phyloP scores from a whole-genome alignment of 768 basidiomycete genomes.

The Termitomyces sp. region DNA sequence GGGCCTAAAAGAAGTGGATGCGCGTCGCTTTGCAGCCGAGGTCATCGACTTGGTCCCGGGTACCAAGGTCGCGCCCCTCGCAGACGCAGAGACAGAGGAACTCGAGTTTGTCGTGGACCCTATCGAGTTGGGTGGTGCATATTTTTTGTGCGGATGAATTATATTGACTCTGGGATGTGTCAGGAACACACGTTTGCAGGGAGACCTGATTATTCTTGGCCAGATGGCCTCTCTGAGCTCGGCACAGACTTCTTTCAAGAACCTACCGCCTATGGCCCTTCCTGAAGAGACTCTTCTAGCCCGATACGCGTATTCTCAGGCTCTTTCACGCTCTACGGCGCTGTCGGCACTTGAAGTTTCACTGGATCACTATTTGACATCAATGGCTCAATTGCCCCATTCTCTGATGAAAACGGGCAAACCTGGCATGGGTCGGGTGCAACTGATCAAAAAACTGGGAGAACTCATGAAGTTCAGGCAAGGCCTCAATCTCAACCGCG shows the following conservation, averaged over 20 bases:
- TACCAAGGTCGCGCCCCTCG: constrained; percentile 64
- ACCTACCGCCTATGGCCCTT: constrained; percentile 52
- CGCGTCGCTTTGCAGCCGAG: constrained; percentile 61
- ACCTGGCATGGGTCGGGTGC: constrained; percentile 76
- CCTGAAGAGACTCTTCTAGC: constrained; percentile 76
- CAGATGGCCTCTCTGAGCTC: constrained; percentile 59
- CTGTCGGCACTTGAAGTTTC: constrained; percentile 85
- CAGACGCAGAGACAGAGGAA: constrained; percentile 81
- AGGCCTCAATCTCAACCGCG: constrained; percentile 84
- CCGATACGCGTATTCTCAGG: constrained; percentile 90
- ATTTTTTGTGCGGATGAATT: constrained; percentile 7
- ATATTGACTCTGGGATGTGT: constrained; percentile 14
- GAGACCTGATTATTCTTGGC: constrained; percentile 90
- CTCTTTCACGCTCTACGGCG: constrained; percentile 84
- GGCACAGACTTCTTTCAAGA: constrained; percentile 40
- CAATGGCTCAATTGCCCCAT: constrained; percentile 78
- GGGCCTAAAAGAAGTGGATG: constrained; percentile 80
- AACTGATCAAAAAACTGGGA: constrained; percentile 90
- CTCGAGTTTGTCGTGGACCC: constrained; percentile 92
- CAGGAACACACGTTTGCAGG: constrained; percentile 85
- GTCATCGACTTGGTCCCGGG: constrained; percentile 53
- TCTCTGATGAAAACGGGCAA: constrained; percentile 77
- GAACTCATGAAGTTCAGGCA: constrained; percentile 91
- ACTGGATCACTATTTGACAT: constrained; percentile 79
- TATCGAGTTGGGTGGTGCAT: constrained; percentile 63